Percentiles rank a stretch among this genome's conserved stretches.
Evolutionary conservation across 1,284 basidiomycete genomes (phyloP).

Genomic region (Peniophora sp.): DNA sequence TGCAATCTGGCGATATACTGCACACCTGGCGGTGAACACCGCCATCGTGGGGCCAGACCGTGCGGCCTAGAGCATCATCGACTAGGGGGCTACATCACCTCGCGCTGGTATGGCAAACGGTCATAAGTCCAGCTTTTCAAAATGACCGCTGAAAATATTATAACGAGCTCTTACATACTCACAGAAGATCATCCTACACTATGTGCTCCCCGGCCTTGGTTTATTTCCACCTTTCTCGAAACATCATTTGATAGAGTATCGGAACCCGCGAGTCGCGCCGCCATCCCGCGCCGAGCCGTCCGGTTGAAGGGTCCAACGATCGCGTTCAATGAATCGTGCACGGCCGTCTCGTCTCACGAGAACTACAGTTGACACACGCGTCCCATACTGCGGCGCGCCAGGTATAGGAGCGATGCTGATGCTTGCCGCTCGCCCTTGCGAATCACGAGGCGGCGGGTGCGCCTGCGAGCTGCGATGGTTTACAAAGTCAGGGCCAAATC

Average conservation of each 20-base stretch:
- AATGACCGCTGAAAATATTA: too few relatives aligned
- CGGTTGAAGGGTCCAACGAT: neutral
- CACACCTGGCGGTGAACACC: too few relatives aligned
- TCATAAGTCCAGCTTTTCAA: too few relatives aligned
- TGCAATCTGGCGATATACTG: too few relatives aligned
- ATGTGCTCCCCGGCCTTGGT: too few relatives aligned
- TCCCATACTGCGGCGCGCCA: conserved; percentile 42
- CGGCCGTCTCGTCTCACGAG: conserved; percentile 32
- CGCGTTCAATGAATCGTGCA: neutral
- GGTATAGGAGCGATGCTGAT: conserved; percentile 1
- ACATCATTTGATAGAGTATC: neutral
- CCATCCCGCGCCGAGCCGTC: neutral
- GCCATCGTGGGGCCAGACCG: too few relatives aligned
- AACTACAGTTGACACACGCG: conserved; percentile 66
- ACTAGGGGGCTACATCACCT: too few relatives aligned
- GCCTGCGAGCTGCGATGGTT: conserved; percentile 4
- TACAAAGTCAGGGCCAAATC: neutral
- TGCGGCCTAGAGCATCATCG: too few relatives aligned
- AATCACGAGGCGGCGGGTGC: conserved; percentile 32
- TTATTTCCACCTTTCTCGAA: too few relatives aligned
- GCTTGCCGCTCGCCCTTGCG: neutral
- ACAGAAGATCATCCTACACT: too few relatives aligned
- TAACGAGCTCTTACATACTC: too few relatives aligned
- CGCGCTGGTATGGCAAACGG: too few relatives aligned
- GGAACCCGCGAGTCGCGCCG: neutral